Conservation (phyloP, 306 rosid genomes). For the Vigna nakashimae region DNA sequence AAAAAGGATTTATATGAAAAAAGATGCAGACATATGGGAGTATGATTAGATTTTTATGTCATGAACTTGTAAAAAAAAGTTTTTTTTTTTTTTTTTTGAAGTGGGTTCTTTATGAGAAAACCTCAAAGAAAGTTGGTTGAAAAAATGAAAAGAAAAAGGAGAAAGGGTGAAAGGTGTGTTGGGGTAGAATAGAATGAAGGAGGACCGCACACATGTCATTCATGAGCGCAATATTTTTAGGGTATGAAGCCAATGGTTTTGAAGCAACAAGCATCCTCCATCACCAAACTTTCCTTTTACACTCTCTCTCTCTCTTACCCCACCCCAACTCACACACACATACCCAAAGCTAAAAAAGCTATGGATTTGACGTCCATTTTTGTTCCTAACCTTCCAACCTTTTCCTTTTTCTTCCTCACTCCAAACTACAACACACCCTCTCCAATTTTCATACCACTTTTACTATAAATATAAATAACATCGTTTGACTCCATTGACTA, state of each 20-base stretch:
- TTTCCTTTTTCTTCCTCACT: conserved; percentile 29
- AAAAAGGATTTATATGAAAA: too few species aligned
- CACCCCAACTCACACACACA: neutral
- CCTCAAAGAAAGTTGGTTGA: neutral
- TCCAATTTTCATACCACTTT: neutral
- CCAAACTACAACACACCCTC: conserved; percentile 42
- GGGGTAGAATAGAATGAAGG: neutral
- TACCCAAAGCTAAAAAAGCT: conserved; percentile 55
- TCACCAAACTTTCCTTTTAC: conserved; percentile 46
- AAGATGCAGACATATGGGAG: too few species aligned
- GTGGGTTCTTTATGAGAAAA: neutral
- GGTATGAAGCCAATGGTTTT: neutral
- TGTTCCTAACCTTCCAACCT: conserved; percentile 61
- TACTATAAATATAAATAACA: too few species aligned
- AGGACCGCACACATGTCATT: conserved; percentile 51
- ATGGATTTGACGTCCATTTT: conserved; percentile 67
- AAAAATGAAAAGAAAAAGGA: neutral
- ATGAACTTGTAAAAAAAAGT: too few species aligned
- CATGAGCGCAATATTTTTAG: conserved; percentile 22
- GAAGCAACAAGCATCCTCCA: conserved; percentile 33
- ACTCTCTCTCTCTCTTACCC: conserved; percentile 35
- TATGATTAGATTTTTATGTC: too few species aligned
- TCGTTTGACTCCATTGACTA: too few species aligned
- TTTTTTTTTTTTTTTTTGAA: too few species aligned
- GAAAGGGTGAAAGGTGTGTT: conserved; percentile 21